Base-by-base conservation (phyloP, 805 yeast species). In the baker's yeast (Saccharomyces cerevisiae) region DNA sequence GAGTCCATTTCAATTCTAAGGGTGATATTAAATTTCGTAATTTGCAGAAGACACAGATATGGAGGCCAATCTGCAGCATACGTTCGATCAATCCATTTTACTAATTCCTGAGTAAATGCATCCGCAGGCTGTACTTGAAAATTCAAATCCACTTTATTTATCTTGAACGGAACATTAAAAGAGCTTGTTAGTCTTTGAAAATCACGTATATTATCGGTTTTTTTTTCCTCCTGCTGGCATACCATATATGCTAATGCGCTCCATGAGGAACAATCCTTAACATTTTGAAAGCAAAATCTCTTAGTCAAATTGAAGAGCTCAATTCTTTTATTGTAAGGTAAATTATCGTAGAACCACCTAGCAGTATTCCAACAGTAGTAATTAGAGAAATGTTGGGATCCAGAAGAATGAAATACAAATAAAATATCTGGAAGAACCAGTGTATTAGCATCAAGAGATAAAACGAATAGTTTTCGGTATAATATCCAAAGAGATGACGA, bases 341-440 rank as follows among this genome's bases (percentile, higher is more conserved):
- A 50, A 9, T 61, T 52, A 53, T 70, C 72, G 29, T 59, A 63
- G 13, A 62, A 53, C 69, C 73, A 73, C 29, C 68, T 61, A 9
- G 66, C 49, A n/a, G 73, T 65, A 52, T 69, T 67, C 76, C 77
- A 74, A 6, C 76, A 67, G 52, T 74, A 74, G 51, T 73, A 74
- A 53, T 74, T 74, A 0, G 73, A 64, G 21, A 62, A 57, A 55
- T 74, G 78, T 4, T 62, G 51, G 9, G 56, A 55, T 0, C 70
- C 75, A 1, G 76, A 67, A 5, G 47, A 48, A 1, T 67, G 22
- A 10, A 69, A 61, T 0, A 67, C 59, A 1, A 55, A 26, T 6
- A 59, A 41, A 47, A 61, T 63, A 5, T 59, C 49, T 3, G 56
- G 13, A 2, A 41, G 24, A 5, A 30, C 32, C 8, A 17, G 22